Percentiles rank a stretch among this genome's conserved stretches.
Conservation (phyloP, 2,329 filamentous ascomycete genomes). For the Bipolaris zeicola region DNA sequence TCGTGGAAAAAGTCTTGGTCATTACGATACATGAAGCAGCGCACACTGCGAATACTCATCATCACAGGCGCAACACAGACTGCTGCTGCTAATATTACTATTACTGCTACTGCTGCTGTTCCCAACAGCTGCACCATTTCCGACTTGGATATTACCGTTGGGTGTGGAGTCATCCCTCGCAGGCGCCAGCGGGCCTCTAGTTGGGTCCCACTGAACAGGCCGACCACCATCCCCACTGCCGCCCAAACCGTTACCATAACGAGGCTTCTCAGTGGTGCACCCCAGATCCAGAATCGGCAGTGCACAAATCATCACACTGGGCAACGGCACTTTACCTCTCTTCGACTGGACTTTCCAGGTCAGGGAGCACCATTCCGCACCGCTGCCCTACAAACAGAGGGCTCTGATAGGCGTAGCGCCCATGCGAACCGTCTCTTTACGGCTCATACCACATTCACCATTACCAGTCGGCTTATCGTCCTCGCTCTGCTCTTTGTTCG, state of each 20-base stretch:
- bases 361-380: not conserved
- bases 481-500: conserved; percentile 5
- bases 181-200: conserved; percentile 9
- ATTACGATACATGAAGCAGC: conserved; percentile 5
- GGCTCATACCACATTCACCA: not conserved
- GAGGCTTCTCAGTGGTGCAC: not conserved
- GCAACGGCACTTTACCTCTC: not conserved
- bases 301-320: not conserved
- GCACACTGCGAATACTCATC: conserved; percentile 1
- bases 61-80: not conserved
- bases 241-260: conserved; percentile 5
- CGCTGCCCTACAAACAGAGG: not conserved
- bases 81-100: conserved; percentile 5
- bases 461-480: not conserved
- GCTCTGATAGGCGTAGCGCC: not conserved
- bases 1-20: conserved; percentile 5
- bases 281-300: not conserved
- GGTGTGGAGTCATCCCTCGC: conserved; percentile 13
- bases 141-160: conserved; percentile 1
- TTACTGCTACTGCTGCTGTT: not conserved
- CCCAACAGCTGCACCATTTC: conserved; percentile 13
- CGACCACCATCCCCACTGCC: conserved; percentile 7
- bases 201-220: conserved; percentile 10
- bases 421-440: not conserved
- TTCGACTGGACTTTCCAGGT: not conserved